Evolutionary conservation across 2,329 filamentous ascomycete genomes (phyloP).

Genomic region (Colletotrichum musae): DNA sequence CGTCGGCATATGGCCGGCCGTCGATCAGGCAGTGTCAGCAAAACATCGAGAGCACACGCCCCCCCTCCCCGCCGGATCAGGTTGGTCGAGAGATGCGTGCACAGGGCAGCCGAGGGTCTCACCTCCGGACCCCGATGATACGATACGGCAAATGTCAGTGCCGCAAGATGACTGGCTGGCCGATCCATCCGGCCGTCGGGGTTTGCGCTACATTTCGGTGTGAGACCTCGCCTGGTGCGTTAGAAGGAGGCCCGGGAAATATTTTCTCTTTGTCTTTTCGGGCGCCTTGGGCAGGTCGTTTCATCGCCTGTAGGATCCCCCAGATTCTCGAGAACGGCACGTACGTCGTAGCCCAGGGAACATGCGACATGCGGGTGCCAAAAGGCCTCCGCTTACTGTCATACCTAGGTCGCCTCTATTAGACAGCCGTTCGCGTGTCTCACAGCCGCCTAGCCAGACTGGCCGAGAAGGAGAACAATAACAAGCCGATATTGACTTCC

Average conservation of each 20-base stretch:
- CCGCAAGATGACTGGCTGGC: slow-evolving; percentile 31
- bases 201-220: neutral
- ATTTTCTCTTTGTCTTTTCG: slow-evolving; percentile 18
- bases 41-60: neutral
- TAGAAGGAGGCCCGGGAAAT: slow-evolving; percentile 3
- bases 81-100: neutral
- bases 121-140: slow-evolving; percentile 29
- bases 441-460: neutral
- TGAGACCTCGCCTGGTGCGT: neutral
- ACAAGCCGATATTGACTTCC: neutral
- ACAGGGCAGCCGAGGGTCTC: slow-evolving; percentile 36
- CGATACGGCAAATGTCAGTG: slow-evolving; percentile 36
- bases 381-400: slow-evolving; percentile 20
- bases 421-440: slow-evolving; percentile 11
- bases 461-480: neutral
- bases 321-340: neutral
- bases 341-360: slow-evolving; percentile 8
- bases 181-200: slow-evolving; percentile 33
- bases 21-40: slow-evolving; percentile 8
- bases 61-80: too few relatives aligned
- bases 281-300: slow-evolving; percentile 26
- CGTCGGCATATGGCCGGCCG: slow-evolving; percentile 22
- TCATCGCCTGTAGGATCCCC: slow-evolving; percentile 7
- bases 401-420: neutral
- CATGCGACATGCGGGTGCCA: slow-evolving; percentile 13